Base-by-base conservation (phyloP, 805 yeast genomes). In the Priceomyces medius region DNA sequence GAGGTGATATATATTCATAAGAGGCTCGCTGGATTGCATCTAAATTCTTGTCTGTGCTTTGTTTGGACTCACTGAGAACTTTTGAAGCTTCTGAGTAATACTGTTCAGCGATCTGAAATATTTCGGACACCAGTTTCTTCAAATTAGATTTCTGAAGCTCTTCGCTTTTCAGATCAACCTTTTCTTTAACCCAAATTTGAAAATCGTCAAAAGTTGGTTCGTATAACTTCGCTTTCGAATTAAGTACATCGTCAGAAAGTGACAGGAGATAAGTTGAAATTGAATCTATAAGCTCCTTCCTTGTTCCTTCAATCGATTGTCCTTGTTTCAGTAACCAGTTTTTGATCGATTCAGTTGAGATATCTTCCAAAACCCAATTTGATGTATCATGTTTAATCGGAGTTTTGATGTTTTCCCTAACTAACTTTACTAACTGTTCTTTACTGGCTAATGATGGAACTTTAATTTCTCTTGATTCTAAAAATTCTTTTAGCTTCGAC, bases 381-480 rank as follows among this genome's bases (percentile, higher is more conserved):
- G 51, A 55, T 13, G 53, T 49, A 33, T 26, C 51, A 47, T 60
- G 59, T 50, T 65, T 66, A 18, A 35, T 18, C 8, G 38, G 38
- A 12, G 23, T 14, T n/a, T 35, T 10, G 13, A 13, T 35, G 50
- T 63, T 56, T 42, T 61, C 50, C 40, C 64, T 60, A 2, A 68
- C 79, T 19, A 73, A 53, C 24, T 64, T 55, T 26, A 68, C 56
- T 45, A 76, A 59, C 26, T 70, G 64, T 20, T 53, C 43, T 47
- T 61, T 67, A 4, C 77, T 68, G 2, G 75, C 58, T 39, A 72
- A 63, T 2, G 54, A 37, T 18, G 76, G 68, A 38, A 65, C 55
- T 10, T 63, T 46, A 21, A 76, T 61, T 23, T 63, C 68, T 45
- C 80, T 67, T 2, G 66, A 55, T 20, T 64, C 61, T 31, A 76